Evolutionary conservation across 2,329 filamentous ascomycete genomes (phyloP), one percentile per base, ranked within the genome.

Genomic region (Bertia moriformis): DNA sequence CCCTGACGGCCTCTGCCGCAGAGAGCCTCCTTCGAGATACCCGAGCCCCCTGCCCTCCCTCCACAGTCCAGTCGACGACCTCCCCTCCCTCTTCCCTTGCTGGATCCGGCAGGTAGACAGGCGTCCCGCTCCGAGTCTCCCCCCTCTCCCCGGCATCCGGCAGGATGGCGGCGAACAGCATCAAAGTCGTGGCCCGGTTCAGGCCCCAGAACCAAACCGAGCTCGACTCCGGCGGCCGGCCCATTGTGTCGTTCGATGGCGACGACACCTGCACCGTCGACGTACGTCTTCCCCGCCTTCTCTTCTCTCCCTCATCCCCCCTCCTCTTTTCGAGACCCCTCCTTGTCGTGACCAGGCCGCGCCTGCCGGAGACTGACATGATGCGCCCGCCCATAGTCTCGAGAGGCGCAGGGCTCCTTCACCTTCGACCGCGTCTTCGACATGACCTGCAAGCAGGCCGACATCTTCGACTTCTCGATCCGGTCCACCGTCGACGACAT

Each of bases 391-490:
- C 7, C n/a, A 27, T 56, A 93, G 81, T 93, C 86, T 48, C 78
- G 70, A 57, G 88, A 94, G 58, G 82, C 80, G 45, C 67, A 81
- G 48, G 86, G 86, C 43, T 70, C 78, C 57, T 98, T 96, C 60
- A 98, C 91, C 45, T 98, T 96, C 61, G 91, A 98, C 60, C 83
- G 89, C 45, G 86, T 98, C 48, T 98, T 98, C 66, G 86, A 85
- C 58, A 96, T 94, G 84, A 69, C 72, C 60, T 91, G 85, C 53
- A 77, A 77, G 53, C 91, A 98, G 62, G 70, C 75, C 54, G 88
- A 96, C 62, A 88, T 98, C 53, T 98, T 98, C 65, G 85, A 96
- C 62, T 98, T 91, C 66, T 96, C 91, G 32, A 96, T 98, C 60
- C 80, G 83, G 47, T 76, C 85, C 18, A 96, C 91, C 17, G 91